Evolutionary conservation across 2,329 filamentous ascomycete genomes (phyloP).

Genomic region (Leptographium procerum): DNA sequence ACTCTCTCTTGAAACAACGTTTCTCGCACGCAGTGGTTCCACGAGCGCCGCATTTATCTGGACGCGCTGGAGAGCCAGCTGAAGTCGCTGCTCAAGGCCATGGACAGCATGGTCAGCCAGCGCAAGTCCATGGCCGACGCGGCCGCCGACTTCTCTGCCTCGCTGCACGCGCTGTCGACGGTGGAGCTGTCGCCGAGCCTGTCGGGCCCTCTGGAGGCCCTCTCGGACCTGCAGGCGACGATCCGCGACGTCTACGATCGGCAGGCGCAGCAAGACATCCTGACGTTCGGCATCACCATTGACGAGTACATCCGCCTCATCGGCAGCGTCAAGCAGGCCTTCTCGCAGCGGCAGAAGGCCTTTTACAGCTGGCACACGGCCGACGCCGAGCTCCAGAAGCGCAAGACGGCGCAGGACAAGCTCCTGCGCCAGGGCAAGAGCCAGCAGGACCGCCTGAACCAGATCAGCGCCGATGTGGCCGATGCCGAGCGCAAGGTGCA

Average conservation of each 20-base stretch:
- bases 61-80: slow-evolving; percentile 89
- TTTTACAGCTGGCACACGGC: slow-evolving; percentile 91
- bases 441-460: slow-evolving; percentile 88
- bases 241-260: slow-evolving; percentile 93
- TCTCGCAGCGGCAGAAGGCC: slow-evolving; percentile 84
- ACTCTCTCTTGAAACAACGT: background rate
- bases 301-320: slow-evolving; percentile 97
- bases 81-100: slow-evolving; percentile 81
- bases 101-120: slow-evolving; percentile 85
- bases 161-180: slow-evolving; percentile 80
- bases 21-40: slow-evolving; percentile 92
- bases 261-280: slow-evolving; percentile 90
- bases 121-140: slow-evolving; percentile 89
- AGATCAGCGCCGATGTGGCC: slow-evolving; percentile 84
- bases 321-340: slow-evolving; percentile 87
- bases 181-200: slow-evolving; percentile 86
- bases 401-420: slow-evolving; percentile 82
- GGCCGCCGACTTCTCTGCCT: slow-evolving; percentile 84
- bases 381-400: slow-evolving; percentile 83
- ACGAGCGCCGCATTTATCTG: slow-evolving; percentile 88
- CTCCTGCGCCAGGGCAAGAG: slow-evolving; percentile 88
- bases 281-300: slow-evolving; percentile 93
- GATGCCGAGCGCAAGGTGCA: slow-evolving; percentile 91
- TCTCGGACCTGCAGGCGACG: slow-evolving; percentile 87
- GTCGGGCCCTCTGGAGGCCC: slow-evolving; percentile 77